Evolutionary conservation across 371 early-diverging fungal genomes (phyloP).

Genomic region (Syncephalastrum monosporum): DNA sequence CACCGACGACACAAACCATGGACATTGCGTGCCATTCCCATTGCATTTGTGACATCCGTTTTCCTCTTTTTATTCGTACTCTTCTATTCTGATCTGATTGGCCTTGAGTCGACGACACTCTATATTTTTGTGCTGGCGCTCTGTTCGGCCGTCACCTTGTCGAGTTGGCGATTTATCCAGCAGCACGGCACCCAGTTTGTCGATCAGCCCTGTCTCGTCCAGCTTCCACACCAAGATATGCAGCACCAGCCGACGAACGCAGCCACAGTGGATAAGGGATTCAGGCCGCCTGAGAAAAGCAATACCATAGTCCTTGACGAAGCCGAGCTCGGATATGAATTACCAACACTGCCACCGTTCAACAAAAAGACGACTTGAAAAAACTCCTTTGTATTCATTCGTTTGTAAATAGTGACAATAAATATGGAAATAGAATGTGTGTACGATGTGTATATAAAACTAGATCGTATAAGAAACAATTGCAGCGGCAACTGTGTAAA

Average conservation of each 20-base stretch:
- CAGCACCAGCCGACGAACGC: conserved; percentile 3
- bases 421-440: no score
- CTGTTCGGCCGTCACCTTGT: conserved; percentile 27
- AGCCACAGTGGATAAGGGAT: background rate
- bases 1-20: conserved; percentile 10
- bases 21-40: conserved; percentile 22
- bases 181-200: conserved; percentile 40
- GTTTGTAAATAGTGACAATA: no score
- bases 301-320: conserved; percentile 33
- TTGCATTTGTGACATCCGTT: conserved; percentile 23
- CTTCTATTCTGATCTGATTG: conserved; percentile 23
- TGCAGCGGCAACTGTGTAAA: no score
- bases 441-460: no score
- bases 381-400: conserved; percentile 1
- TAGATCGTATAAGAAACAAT: no score
- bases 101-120: conserved; percentile 22
- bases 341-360: conserved; percentile 17
- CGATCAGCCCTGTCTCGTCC: conserved; percentile 42
- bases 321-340: conserved; percentile 41
- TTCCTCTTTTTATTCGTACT: conserved; percentile 22
- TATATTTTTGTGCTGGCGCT: conserved; percentile 31
- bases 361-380: conserved; percentile 37
- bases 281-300: conserved; percentile 14
- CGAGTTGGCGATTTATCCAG: conserved; percentile 35
- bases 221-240: conserved; percentile 3